These are phyloP conservation scores for Piromyces sp. DNA, from an alignment of 192 early-diverging fungal genomes.

Conservation along the genomic window DNA sequence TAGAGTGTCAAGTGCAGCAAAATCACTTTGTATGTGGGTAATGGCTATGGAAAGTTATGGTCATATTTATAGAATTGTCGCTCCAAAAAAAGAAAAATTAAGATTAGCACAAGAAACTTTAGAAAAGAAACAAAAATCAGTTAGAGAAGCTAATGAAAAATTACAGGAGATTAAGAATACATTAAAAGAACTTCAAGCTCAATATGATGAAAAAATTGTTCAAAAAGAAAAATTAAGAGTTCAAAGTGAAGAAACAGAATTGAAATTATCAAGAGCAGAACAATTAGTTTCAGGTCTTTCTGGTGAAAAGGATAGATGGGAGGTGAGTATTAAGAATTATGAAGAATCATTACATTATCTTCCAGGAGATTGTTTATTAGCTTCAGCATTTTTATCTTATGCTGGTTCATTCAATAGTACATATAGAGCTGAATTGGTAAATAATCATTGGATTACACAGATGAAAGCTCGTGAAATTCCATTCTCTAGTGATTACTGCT, in stretches of 20 bases:
- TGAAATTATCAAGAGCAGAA: slow-evolving; percentile 2
- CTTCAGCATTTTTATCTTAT: slow-evolving; percentile 2
- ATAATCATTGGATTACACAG: not conserved
- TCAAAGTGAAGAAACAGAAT: slow-evolving; percentile 1
- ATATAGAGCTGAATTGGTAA: not conserved
- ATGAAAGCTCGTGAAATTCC: slow-evolving; percentile 2
- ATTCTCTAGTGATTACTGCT: not conserved
- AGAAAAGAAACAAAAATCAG: slow-evolving; percentile 3
- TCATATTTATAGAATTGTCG: slow-evolving; percentile 1
- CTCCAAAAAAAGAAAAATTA: slow-evolving; percentile 2
- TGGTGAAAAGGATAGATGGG: slow-evolving; percentile 3
- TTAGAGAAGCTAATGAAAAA: slow-evolving; percentile 1
- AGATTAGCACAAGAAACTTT: slow-evolving; percentile 3
- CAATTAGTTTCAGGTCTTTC: slow-evolving; percentile 1
- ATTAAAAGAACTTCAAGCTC: not conserved
- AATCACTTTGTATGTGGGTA: slow-evolving; percentile 3
- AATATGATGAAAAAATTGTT: slow-evolving; percentile 2
- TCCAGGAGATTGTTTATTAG: not conserved
- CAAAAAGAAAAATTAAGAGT: slow-evolving; percentile 1
- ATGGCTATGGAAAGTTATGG: slow-evolving; percentile 5
- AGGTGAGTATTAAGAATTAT: not conserved
- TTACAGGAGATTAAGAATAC: slow-evolving; percentile 4
- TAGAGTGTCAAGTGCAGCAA: slow-evolving; percentile 1
- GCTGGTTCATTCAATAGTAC: slow-evolving; percentile 1
- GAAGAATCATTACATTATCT: not conserved